These are phyloP conservation scores for Aspergillus quadrilineatus DNA, from an alignment of 2,329 filamentous ascomycete species.

Conservation along the genomic window DNA sequence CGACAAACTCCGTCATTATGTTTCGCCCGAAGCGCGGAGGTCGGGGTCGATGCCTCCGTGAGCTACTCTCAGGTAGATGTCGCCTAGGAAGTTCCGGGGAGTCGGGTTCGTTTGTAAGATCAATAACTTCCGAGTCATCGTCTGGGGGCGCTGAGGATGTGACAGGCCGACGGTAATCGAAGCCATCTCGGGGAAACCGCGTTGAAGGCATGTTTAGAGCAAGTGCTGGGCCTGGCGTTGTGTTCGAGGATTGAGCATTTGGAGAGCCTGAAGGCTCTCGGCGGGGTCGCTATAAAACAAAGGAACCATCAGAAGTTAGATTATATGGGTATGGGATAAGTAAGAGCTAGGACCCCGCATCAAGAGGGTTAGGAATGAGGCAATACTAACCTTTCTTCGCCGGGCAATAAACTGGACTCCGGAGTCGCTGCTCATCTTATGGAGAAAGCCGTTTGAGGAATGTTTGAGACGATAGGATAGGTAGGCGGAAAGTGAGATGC, in stretches of 20 bases:
- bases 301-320: conserved; percentile 18
- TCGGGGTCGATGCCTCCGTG: conserved; percentile 15
- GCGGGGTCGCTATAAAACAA: conserved; percentile 32
- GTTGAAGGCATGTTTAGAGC: conserved; percentile 31
- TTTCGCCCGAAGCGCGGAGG: conserved; percentile 38
- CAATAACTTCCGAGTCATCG: conserved; percentile 42
- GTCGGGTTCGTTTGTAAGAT: conserved; percentile 48
- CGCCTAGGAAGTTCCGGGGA: conserved; percentile 22
- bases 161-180: conserved; percentile 55
- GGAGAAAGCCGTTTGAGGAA: background rate
- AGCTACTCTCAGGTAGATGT: background rate
- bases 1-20: conserved; percentile 40
- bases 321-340: background rate
- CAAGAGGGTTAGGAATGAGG: conserved; percentile 11
- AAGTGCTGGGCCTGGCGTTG: conserved; percentile 18
- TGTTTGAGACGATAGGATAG: background rate
- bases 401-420: conserved; percentile 39
- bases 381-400: conserved; percentile 38
- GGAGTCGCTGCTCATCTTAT: conserved; percentile 37
- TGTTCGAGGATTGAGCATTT: conserved; percentile 27
- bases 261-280: conserved; percentile 38
- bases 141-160: conserved; percentile 37
- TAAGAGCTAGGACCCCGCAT: conserved; percentile 22
- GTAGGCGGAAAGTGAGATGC: conserved; percentile 7
- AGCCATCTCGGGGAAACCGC: conserved; percentile 52